Percentiles rank a stretch among this genome's conserved stretches.
phyloP scores from a whole-genome alignment of 805 yeast species.

The Myxozyma kluyveri region DNA sequence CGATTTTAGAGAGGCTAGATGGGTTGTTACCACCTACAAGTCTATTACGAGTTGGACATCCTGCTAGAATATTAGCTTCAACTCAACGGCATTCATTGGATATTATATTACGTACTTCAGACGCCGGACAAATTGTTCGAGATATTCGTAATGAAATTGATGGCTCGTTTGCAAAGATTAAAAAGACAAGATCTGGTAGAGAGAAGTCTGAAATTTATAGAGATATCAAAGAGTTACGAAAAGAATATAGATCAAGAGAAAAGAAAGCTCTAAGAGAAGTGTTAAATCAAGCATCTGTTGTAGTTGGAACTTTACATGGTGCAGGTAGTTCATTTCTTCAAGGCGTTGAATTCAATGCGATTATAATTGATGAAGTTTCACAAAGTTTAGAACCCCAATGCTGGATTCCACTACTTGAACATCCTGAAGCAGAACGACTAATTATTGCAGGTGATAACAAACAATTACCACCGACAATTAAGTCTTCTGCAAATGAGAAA shows the following conservation, averaged over 20 bases:
- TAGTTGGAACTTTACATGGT: slow-evolving; percentile 85
- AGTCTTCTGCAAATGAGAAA: slow-evolving; percentile 45
- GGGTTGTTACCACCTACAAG: slow-evolving; percentile 45
- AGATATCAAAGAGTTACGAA: slow-evolving; percentile 64
- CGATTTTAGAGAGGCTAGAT: slow-evolving; percentile 73
- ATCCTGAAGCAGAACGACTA: slow-evolving; percentile 54
- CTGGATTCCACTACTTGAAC: slow-evolving; percentile 85
- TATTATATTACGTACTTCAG: slow-evolving; percentile 57
- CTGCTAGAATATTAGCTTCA: slow-evolving; percentile 70
- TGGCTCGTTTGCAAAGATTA: slow-evolving; percentile 50
- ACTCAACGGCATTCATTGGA: slow-evolving; percentile 75
- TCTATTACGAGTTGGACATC: slow-evolving; percentile 87
- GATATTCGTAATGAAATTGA: slow-evolving; percentile 74
- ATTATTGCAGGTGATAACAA: slow-evolving; percentile 90
- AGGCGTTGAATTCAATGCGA: slow-evolving; percentile 58
- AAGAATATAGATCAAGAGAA: slow-evolving; percentile 68
- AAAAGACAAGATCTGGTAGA: slow-evolving; percentile 58
- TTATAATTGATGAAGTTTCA: slow-evolving; percentile 92
- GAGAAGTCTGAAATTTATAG: slow-evolving; percentile 68
- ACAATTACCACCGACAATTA: slow-evolving; percentile 89
- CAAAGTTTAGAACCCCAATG: slow-evolving; percentile 94
- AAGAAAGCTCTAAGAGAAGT: slow-evolving; percentile 58
- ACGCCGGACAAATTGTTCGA: slow-evolving; percentile 57
- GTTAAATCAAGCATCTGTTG: slow-evolving; percentile 60
- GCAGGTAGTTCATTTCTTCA: slow-evolving; percentile 39